A percentile compares a stretch with the other conserved stretches of the same genome.
These are phyloP conservation scores for Ceratocystis alfenasii DNA, from an alignment of 2,329 filamentous ascomycete species.

Conservation along the genomic window DNA sequence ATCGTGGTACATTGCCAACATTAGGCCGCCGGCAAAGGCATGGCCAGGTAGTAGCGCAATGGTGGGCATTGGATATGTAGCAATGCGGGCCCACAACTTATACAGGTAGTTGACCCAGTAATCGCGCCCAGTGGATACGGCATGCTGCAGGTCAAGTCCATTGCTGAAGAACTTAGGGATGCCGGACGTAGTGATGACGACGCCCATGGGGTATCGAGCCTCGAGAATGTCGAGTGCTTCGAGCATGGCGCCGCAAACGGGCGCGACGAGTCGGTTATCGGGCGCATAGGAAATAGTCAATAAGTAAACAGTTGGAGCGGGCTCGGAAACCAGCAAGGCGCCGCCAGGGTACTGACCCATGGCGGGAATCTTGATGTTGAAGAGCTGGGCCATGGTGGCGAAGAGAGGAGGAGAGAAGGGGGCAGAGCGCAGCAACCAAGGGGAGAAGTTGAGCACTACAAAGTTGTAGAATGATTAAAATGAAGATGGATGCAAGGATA, in stretches of 20 bases:
- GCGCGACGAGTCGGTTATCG: slow-evolving; percentile 63
- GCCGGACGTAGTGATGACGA: slow-evolving; percentile 63
- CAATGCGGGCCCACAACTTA: slow-evolving; percentile 14
- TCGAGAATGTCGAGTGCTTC: slow-evolving; percentile 65
- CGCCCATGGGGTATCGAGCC: slow-evolving; percentile 50
- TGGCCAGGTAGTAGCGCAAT: slow-evolving; percentile 70
- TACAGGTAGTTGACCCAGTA: slow-evolving; percentile 42
- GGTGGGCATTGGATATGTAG: slow-evolving; percentile 64
- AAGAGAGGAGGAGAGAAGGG: not conserved
- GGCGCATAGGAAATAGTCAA: slow-evolving; percentile 58
- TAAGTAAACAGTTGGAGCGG: slow-evolving; percentile 53
- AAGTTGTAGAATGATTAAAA: not conserved
- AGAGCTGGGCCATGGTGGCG: slow-evolving; percentile 31
- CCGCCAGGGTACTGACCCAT: slow-evolving; percentile 40
- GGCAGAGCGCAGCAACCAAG: not conserved
- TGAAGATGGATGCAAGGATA: too few species aligned
- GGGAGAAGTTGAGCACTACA: not conserved
- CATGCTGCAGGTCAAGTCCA: slow-evolving; percentile 64
- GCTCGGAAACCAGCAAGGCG: slow-evolving; percentile 50
- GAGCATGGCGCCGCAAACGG: slow-evolving; percentile 55
- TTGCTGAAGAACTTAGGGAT: slow-evolving; percentile 75
- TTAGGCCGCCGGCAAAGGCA: slow-evolving; percentile 69
- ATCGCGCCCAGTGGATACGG: slow-evolving; percentile 43
- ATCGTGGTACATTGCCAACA: slow-evolving; percentile 71
- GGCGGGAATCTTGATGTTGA: slow-evolving; percentile 46